Percentiles rank a stretch among this genome's conserved stretches.
Conservation (phyloP, 2,329 filamentous ascomycete species). For the Teratosphaeriaceae sp. region DNA sequence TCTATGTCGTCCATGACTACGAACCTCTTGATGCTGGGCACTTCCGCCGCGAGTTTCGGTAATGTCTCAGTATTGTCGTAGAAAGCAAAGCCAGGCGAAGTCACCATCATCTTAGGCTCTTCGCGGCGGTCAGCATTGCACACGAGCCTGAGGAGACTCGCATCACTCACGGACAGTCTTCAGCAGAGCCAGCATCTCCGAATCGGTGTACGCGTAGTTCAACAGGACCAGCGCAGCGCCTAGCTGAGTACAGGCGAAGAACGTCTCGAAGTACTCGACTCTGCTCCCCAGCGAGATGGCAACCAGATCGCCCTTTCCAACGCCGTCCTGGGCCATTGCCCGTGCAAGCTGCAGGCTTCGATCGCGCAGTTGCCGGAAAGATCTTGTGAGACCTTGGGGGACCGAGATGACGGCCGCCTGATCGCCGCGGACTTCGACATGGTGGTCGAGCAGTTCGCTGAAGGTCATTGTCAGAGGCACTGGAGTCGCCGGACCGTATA, state of each 20-base stretch:
- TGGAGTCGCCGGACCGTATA: constrained; percentile 22
- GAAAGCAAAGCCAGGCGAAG: constrained; percentile 56
- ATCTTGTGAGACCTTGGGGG: constrained; percentile 16
- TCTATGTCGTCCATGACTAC: constrained; percentile 42
- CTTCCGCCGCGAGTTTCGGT: constrained; percentile 35
- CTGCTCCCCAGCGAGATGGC: constrained; percentile 26
- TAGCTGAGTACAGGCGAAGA: constrained; percentile 27
- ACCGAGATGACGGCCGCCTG: constrained; percentile 22
- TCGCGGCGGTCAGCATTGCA: constrained; percentile 5
- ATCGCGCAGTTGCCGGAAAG: constrained; percentile 19
- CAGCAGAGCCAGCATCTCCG: constrained; percentile 62
- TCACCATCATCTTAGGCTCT: constrained; percentile 64
- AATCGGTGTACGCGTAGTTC: constrained; percentile 68
- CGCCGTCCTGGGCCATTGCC: constrained; percentile 22
- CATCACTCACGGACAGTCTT: constrained; percentile 51
- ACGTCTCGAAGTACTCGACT: constrained; percentile 26
- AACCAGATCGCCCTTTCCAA: constrained; percentile 23
- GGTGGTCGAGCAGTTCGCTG: constrained; percentile 21
- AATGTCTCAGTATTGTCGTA: constrained; percentile 55
- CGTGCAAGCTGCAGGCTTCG: constrained; percentile 21
- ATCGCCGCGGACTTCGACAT: constrained; percentile 21
- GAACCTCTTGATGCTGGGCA: constrained; percentile 41
- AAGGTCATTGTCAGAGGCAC: constrained; percentile 26
- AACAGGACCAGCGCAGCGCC: constrained; percentile 54
- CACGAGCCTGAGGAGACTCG: not conserved